phyloP scores from a whole-genome alignment of 1,139 yeast species.

The Candida buenavistaensis region DNA sequence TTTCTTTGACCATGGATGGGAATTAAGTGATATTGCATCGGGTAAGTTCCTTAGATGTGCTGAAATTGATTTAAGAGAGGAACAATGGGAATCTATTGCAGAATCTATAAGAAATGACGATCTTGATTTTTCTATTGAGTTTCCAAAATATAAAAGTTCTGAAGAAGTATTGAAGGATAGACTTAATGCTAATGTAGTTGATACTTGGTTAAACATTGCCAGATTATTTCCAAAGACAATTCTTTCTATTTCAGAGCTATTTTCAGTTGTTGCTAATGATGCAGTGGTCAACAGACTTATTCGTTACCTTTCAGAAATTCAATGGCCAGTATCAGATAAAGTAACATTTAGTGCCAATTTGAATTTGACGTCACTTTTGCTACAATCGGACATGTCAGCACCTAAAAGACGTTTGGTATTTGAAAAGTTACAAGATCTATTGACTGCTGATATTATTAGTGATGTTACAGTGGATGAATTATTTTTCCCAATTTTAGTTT shows the following conservation, averaged over 20 bases:
- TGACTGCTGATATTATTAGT: slow-evolving; percentile 19
- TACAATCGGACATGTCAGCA: slow-evolving; percentile 27
- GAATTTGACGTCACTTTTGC: slow-evolving; percentile 20
- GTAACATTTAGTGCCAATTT: slow-evolving; percentile 10
- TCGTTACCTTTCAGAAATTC: slow-evolving; percentile 1
- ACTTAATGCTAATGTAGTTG: slow-evolving; percentile 38
- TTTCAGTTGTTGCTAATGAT: slow-evolving; percentile 17
- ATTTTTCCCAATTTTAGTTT: slow-evolving; percentile 54
- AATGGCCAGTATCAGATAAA: slow-evolving; percentile 4
- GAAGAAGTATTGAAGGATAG: slow-evolving; percentile 20
- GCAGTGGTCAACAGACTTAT: slow-evolving; percentile 4
- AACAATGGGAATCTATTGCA: slow-evolving; percentile 22
- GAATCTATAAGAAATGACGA: slow-evolving; percentile 14
- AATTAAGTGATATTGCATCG: slow-evolving; percentile 18
- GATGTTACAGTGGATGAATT: slow-evolving; percentile 31
- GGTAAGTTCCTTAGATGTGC: slow-evolving; percentile 27
- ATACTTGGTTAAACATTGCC: slow-evolving; percentile 49
- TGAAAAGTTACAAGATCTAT: slow-evolving; percentile 36
- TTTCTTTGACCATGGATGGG: slow-evolving; percentile 30
- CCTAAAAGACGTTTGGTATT: slow-evolving; percentile 11
- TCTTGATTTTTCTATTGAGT: slow-evolving; percentile 17
- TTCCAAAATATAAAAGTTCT: slow-evolving; percentile 14
- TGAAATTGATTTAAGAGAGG: slow-evolving; percentile 23
- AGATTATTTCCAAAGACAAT: slow-evolving; percentile 53
- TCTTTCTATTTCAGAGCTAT: slow-evolving; percentile 49